Conservation (phyloP, 352 stramenopile species). For the Saprolegnia diclina region DNA sequence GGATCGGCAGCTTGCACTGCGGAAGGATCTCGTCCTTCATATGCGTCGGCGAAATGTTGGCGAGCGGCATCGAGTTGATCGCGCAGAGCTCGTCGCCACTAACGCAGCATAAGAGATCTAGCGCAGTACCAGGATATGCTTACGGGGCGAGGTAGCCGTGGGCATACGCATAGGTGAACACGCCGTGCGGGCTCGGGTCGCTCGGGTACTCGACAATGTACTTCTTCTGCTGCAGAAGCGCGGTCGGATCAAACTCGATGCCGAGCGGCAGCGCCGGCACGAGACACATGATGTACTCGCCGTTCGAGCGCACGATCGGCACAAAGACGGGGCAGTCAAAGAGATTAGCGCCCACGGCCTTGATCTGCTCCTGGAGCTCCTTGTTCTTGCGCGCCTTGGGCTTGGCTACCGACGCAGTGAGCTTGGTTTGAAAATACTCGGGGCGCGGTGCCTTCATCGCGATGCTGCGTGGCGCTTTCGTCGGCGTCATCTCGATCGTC, state of each 20-base stretch:
- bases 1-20: slow-evolving; percentile 35
- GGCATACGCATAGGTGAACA: not conserved
- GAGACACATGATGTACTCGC: slow-evolving; percentile 58
- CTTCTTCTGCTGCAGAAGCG: not conserved
- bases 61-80: slow-evolving; percentile 49
- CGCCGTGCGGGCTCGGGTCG: slow-evolving; percentile 5
- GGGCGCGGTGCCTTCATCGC: not conserved
- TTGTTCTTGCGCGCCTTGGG: not conserved
- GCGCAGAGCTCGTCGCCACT: slow-evolving; percentile 54
- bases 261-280: slow-evolving; percentile 49
- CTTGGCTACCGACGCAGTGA: slow-evolving; percentile 31
- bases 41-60: slow-evolving; percentile 30
- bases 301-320: slow-evolving; percentile 31
- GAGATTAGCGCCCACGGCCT: slow-evolving; percentile 21
- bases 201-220: slow-evolving; percentile 15
- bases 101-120: not conserved
- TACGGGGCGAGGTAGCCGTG: not conserved
- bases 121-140: not conserved
- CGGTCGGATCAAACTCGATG: slow-evolving; percentile 35
- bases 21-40: slow-evolving; percentile 37
- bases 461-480: not conserved
- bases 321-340: slow-evolving; percentile 38
- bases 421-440: slow-evolving; percentile 33
- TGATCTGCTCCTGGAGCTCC: slow-evolving; percentile 3
- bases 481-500: not conserved